A percentile compares a stretch with the other conserved stretches of the same genome.
phyloP scores from a whole-genome alignment of 148 eudicot genomes.

The Fallopia convolvulus region DNA sequence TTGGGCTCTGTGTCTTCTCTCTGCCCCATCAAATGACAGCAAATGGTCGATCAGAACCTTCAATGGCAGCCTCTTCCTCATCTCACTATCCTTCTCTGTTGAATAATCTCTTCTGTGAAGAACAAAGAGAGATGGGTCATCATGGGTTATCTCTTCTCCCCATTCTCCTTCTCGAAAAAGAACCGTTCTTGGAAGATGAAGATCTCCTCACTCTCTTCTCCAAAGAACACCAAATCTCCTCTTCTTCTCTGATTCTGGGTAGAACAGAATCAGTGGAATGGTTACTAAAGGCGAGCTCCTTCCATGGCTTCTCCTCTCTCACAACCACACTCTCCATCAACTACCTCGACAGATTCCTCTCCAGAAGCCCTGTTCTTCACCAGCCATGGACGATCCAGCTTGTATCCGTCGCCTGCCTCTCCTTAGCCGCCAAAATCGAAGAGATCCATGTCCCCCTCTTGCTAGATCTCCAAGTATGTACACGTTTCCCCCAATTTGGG shows the following conservation, averaged over 20 bases:
- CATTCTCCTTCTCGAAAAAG: background rate
- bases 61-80: background rate
- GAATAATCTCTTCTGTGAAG: background rate
- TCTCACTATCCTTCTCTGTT: background rate
- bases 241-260: background rate
- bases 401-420: slow-evolving; percentile 69
- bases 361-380: background rate
- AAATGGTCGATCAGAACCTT: background rate
- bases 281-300: slow-evolving; percentile 46
- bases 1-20: slow-evolving; percentile 8
- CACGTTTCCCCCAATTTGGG: background rate
- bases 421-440: slow-evolving; percentile 80
- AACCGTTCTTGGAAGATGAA: background rate
- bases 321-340: slow-evolving; percentile 52
- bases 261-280: slow-evolving; percentile 51
- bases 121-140: background rate
- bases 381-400: slow-evolving; percentile 73
- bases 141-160: background rate
- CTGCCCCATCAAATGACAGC: slow-evolving; percentile 4
- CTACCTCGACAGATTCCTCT: slow-evolving; percentile 55
- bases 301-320: slow-evolving; percentile 36
- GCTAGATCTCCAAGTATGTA: slow-evolving; percentile 63
- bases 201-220: background rate
- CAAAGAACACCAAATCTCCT: background rate
- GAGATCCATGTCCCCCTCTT: slow-evolving; percentile 63